Base-by-base conservation (phyloP, 2,329 filamentous ascomycete species). In the Dendrostoma leiphaemia region DNA sequence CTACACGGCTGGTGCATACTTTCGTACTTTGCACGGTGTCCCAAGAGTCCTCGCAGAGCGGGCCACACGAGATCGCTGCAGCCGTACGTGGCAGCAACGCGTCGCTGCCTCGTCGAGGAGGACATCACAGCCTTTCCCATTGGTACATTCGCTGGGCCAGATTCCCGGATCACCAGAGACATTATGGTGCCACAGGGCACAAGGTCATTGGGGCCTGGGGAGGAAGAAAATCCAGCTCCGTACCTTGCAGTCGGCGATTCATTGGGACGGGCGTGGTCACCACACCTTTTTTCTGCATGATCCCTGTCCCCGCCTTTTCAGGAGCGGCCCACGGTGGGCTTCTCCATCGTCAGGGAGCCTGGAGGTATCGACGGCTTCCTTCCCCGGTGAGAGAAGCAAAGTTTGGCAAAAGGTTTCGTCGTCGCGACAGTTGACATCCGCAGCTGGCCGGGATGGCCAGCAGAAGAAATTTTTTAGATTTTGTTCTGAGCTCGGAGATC, bases 271-370 rank as follows among this genome's bases (percentile, higher is more conserved):
- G 28, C 44, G 28, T 46, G 29, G 48, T 51, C 37, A 43, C 48
- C 29, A 51, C 48, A 12, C 34, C 47, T 35, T 8, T 31, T 28
- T 31, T 21, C 40, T 38, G 40, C 37, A 32, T 24, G 37, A 51
- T 35, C 48, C 48, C 48, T 51, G 48, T 45, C 41, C 48, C 48
- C 48, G 48, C 48, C 48, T 51, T 51, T 51, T 51, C 48, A 51
- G 38, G 29, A 44, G 48, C 31, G 38, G 48, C 48, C 26, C 29
- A 32, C 44, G 44, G 44, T 41, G 21, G n/a, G 23, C 35, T 49
- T 40, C 46, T 49, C 47, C 23, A 41, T 49, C 34, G 47, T 28
- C 48, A 34, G 37, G 40, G 37, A 23, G 17, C 35, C 32, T 13
- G 41, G 34, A 24, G 9, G 38, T 34, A 51, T 35, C 31, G 38